Evolutionary conservation across 2,329 filamentous ascomycete genomes (phyloP), one percentile per base, ranked within the genome.

Genomic region (Neonectria ditissima): DNA sequence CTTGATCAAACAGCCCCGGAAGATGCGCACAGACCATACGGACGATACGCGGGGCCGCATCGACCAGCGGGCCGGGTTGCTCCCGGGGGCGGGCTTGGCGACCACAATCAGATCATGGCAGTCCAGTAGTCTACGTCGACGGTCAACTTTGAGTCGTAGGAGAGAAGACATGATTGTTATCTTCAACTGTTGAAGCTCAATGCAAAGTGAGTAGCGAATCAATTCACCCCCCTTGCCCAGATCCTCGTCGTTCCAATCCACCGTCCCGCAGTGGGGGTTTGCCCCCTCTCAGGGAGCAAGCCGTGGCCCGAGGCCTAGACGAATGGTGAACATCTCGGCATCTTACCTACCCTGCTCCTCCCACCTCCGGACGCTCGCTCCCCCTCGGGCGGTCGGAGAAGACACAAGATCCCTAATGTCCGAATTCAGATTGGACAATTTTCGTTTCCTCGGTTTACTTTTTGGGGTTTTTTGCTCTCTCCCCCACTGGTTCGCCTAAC

Each of bases 11-110:
- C 20, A 32, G n/a, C n/a, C 45, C 16, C 13, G 10, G n/a, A 13
- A 30, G 18, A 28, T 3, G 28, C 14, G 22, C 18, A 30, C 18
- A 28, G 20, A 59, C 48, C 9, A 48, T 48, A 59, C 56, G 56
- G 56, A 43, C 56, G 48, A 59, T 34, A 43, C 16, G 18, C 48
- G 48, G 56, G 47, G 39, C 30, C 41, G 48, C 39, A 47, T 57
- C 47, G 30, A 32, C 20, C 9, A 18, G 39, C 22, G 50, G 48
- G 28, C 56, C 48, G 41, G 41, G 44, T 59, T 45, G 26, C 45
- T 18, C 28, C 37, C 37, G 16, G 37, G 37, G 18, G 37, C 18
- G 37, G 37, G 9, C n/a, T 39, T 18, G 37, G 37, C n/a, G 16
- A 28, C 7, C 28, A 20, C 39, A 28, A 47, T 59, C 56, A 59